Percentiles rank a stretch among this genome's conserved stretches.
Conservation (phyloP, 2,329 filamentous ascomycete genomes). For the Mariannaea elegans region DNA sequence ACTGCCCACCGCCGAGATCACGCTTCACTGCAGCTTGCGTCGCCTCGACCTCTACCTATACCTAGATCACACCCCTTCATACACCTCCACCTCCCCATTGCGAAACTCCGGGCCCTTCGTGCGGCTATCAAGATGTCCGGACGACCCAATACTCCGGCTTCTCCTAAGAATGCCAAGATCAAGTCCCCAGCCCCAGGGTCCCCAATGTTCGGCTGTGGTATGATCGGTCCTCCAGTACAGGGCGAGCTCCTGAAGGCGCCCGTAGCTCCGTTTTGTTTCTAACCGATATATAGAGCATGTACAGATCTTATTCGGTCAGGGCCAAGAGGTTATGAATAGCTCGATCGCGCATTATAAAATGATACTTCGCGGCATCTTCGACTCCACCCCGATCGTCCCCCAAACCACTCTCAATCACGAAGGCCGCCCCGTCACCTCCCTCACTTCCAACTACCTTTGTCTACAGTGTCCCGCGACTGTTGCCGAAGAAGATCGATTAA, state of each 20-base stretch:
- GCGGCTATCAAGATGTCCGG: slow-evolving; percentile 51
- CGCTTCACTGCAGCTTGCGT: background rate
- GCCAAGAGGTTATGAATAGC: slow-evolving; percentile 71
- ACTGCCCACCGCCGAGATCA: background rate
- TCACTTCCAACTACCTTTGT: slow-evolving; percentile 76
- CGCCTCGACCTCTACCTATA: background rate
- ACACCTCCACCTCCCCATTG: slow-evolving; percentile 1
- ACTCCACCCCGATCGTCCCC: slow-evolving; percentile 69
- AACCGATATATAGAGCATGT: slow-evolving; percentile 69
- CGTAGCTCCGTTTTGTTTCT: slow-evolving; percentile 33
- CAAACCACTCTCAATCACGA: slow-evolving; percentile 71
- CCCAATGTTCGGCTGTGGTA: slow-evolving; percentile 72
- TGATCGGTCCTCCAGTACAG: slow-evolving; percentile 40
- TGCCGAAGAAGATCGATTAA: slow-evolving; percentile 69
- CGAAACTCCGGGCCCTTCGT: background rate
- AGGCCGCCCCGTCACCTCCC: slow-evolving; percentile 64
- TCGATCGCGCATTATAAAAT: slow-evolving; percentile 77
- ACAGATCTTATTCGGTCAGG: slow-evolving; percentile 70
- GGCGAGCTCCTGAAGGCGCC: slow-evolving; percentile 6
- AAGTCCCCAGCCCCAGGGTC: slow-evolving; percentile 67
- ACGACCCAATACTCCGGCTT: slow-evolving; percentile 59
- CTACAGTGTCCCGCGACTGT: slow-evolving; percentile 77
- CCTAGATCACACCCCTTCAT: background rate
- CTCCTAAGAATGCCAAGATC: slow-evolving; percentile 66
- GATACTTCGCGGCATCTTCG: slow-evolving; percentile 75